phyloP scores from a whole-genome alignment of 495 filamentous ascomycete genomes.

The Hypomontagnella monticulosa region DNA sequence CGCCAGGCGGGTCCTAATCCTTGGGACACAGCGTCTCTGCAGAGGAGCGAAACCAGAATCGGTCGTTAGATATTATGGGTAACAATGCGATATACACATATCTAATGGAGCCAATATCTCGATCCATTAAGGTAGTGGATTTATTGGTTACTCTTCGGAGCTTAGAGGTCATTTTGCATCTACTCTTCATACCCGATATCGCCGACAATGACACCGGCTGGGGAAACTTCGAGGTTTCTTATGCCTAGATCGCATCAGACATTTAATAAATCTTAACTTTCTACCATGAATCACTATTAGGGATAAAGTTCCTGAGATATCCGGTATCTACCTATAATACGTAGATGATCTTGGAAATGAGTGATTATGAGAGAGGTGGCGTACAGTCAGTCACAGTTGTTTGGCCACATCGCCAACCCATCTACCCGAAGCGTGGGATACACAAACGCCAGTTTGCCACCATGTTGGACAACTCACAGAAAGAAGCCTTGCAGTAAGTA shows the following conservation, averaged over 20 bases:
- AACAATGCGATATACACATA: conserved; percentile 5
- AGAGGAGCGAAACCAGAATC: not conserved
- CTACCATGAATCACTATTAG: too few relatives aligned
- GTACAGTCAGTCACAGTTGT: too few relatives aligned
- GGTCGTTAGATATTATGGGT: conserved; percentile 1
- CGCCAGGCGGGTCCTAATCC: not conserved
- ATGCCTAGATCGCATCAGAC: not conserved
- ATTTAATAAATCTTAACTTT: not conserved
- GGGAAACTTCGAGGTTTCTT: not conserved
- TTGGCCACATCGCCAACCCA: too few relatives aligned
- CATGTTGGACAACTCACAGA: too few relatives aligned
- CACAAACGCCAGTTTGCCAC: too few relatives aligned
- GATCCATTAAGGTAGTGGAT: conserved; percentile 5
- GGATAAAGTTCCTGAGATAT: too few relatives aligned
- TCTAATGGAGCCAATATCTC: conserved; percentile 7
- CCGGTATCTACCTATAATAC: too few relatives aligned
- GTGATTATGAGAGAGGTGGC: too few relatives aligned
- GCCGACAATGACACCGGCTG: conserved; percentile 3
- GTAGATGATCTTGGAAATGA: too few relatives aligned
- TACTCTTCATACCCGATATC: conserved; percentile 22
- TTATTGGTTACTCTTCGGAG: conserved; percentile 11
- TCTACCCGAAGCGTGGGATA: too few relatives aligned
- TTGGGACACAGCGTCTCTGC: not conserved
- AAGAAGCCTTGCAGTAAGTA: too few relatives aligned
- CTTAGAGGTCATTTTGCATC: conserved; percentile 6